These are phyloP conservation scores for Aspergillaceae sp. DNA, from an alignment of 2,329 filamentous ascomycete species.

Conservation along the genomic window DNA sequence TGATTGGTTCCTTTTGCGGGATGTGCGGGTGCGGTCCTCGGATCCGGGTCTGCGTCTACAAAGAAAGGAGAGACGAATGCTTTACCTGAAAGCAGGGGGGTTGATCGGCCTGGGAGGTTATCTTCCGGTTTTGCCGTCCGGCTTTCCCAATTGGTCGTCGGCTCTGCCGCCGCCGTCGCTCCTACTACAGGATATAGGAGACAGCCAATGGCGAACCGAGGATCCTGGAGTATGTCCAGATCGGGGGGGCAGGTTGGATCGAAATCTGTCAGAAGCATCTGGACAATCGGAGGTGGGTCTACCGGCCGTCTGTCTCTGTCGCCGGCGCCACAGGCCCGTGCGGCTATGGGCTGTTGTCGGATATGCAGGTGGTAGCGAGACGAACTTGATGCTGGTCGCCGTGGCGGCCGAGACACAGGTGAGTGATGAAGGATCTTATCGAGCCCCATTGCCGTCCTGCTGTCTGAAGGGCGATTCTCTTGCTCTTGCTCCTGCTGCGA, in stretches of 20 bases:
- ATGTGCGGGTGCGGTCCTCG: conserved; percentile 31
- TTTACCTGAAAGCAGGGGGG: conserved; percentile 30
- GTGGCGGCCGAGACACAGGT: conserved; percentile 12
- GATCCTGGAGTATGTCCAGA: conserved; percentile 29
- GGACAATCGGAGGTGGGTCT: conserved; percentile 41
- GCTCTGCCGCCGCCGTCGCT: conserved; percentile 5
- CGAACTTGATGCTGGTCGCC: conserved; percentile 15
- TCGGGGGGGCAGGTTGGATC: conserved; percentile 31
- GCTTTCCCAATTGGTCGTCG: not conserved
- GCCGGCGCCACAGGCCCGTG: conserved; percentile 39
- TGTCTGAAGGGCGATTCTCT: conserved; percentile 6
- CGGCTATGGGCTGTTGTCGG: conserved; percentile 39
- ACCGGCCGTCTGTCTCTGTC: conserved; percentile 40
- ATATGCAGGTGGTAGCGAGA: conserved; percentile 34
- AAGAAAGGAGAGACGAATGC: conserved; percentile 36
- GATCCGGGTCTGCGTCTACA: conserved; percentile 36
- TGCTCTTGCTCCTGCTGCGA: conserved; percentile 7
- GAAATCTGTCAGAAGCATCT: conserved; percentile 39
- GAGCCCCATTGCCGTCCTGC: conserved; percentile 29
- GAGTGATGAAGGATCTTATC: conserved; percentile 29
- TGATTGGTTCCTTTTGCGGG: conserved; percentile 13
- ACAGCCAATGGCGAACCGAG: conserved; percentile 37
- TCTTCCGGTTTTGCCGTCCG: conserved; percentile 6
- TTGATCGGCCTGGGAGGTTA: conserved; percentile 14
- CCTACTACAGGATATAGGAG: conserved; percentile 30